phyloP scores from a whole-genome alignment of 2,329 filamentous ascomycete genomes.

The Sporothrix curviconia region DNA sequence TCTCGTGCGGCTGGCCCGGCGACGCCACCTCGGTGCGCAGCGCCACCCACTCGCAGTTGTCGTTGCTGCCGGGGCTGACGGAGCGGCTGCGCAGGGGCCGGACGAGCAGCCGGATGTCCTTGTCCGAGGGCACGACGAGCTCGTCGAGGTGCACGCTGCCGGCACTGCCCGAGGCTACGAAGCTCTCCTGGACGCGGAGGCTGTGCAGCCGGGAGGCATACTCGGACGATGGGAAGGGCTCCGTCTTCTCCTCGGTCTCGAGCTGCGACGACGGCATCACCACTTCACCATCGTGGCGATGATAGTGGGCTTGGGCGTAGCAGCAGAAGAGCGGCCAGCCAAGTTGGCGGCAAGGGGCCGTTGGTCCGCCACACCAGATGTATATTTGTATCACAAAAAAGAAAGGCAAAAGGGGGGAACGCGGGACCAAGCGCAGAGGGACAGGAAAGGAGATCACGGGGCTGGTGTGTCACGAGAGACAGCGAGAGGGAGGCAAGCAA shows the following conservation, averaged over 20 bases:
- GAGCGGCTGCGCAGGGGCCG: slow-evolving; percentile 48
- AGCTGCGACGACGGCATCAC: slow-evolving; percentile 20
- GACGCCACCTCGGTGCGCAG: slow-evolving; percentile 49
- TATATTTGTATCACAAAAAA: too few species aligned
- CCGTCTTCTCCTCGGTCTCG: slow-evolving; percentile 47
- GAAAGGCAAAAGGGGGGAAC: neutral
- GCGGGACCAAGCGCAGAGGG: neutral
- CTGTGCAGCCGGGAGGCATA: slow-evolving; percentile 43
- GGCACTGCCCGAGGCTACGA: slow-evolving; percentile 33
- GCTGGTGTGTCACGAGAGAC: too few species aligned
- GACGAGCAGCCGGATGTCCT: slow-evolving; percentile 51
- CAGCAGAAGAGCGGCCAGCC: slow-evolving; percentile 1
- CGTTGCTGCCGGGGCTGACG: slow-evolving; percentile 46
- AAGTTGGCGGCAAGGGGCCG: too few species aligned
- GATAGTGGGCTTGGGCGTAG: neutral
- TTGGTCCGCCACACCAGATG: too few species aligned
- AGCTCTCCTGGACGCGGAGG: slow-evolving; percentile 38
- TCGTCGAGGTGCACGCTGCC: slow-evolving; percentile 48
- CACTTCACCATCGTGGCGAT: slow-evolving; percentile 3
- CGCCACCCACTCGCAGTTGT: slow-evolving; percentile 52
- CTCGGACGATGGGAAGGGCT: slow-evolving; percentile 52
- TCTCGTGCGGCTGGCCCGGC: slow-evolving; percentile 45
- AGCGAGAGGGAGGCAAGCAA: too few species aligned
- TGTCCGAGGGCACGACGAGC: slow-evolving; percentile 37
- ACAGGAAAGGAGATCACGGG: too few species aligned